phyloP scores from a whole-genome alignment of 1,139 yeast genomes.

The Geotrichum fermentans region DNA sequence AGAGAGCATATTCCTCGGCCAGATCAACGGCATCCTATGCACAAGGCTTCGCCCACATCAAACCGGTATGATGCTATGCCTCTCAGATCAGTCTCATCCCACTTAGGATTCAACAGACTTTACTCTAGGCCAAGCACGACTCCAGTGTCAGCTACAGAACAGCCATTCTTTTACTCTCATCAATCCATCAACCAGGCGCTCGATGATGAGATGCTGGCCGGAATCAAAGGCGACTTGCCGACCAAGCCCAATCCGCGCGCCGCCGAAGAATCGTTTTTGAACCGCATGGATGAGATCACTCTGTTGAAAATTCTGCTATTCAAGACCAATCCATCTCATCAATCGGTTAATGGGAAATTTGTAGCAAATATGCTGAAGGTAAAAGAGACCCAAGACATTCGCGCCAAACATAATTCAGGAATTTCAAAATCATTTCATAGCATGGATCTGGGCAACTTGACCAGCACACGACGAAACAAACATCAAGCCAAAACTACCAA shows the following conservation, averaged over 20 bases:
- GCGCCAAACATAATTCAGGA: conserved; percentile 2
- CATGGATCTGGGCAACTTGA: neutral
- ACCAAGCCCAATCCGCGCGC: neutral
- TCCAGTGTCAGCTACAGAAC: neutral
- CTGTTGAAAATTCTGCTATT: conserved; percentile 1
- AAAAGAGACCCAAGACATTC: neutral
- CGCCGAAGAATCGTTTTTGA: neutral
- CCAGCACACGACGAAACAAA: neutral
- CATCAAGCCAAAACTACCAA: neutral
- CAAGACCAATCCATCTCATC: conserved; percentile 1
- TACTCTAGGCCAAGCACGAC: neutral
- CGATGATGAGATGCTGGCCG: conserved; percentile 10
- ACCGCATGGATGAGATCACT: conserved; percentile 6
- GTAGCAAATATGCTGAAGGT: conserved; percentile 2
- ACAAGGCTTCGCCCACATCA: neutral
- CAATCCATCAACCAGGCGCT: conserved; percentile 7
- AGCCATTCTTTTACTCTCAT: conserved; percentile 7
- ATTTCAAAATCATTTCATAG: conserved; percentile 1
- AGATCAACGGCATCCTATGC: neutral
- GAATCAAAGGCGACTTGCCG: conserved; percentile 7
- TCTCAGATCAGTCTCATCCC: conserved; percentile 1
- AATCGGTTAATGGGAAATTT: conserved; percentile 2
- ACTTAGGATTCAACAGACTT: neutral
- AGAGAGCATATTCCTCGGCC: no score
- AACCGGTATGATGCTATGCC: conserved; percentile 5